phyloP scores from a whole-genome alignment of 805 yeast genomes.

The Saturnispora quitensis region DNA sequence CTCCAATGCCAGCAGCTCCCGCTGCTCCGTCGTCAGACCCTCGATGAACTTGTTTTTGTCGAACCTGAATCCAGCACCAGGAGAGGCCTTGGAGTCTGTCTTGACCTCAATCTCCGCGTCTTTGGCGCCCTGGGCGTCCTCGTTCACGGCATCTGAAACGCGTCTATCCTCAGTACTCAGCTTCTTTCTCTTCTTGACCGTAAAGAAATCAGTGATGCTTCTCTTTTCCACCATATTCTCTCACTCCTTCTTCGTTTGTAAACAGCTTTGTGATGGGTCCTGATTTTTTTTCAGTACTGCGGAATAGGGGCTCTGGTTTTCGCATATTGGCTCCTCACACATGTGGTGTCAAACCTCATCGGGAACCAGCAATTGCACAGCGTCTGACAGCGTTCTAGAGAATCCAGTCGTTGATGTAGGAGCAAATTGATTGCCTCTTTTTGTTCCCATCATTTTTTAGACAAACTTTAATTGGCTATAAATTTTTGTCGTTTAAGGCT shows the following conservation, averaged over 20 bases:
- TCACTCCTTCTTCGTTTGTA: not conserved
- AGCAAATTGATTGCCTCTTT: not conserved
- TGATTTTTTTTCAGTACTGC: not conserved
- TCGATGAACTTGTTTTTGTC: constrained; percentile 45
- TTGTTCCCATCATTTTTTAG: not conserved
- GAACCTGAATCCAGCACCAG: constrained; percentile 22
- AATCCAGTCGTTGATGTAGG: not conserved
- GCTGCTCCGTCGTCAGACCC: constrained; percentile 39
- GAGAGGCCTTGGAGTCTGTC: not conserved
- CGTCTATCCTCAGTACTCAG: not conserved
- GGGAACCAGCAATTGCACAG: not conserved
- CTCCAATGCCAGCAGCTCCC: constrained; percentile 52
- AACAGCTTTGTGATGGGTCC: not conserved
- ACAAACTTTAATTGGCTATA: not conserved
- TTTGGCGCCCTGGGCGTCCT: not conserved
- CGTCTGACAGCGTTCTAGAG: not conserved
- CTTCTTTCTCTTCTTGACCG: constrained; percentile 10
- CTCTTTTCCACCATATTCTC: constrained; percentile 8
- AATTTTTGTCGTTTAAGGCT: not conserved
- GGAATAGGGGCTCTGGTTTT: not conserved
- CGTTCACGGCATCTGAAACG: not conserved
- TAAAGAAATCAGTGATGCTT: constrained; percentile 14
- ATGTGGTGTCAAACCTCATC: not conserved
- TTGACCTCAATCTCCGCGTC: not conserved
- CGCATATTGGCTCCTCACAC: not conserved